Conservation (phyloP, 257 asterid species). For the Henckelia pumila region DNA sequence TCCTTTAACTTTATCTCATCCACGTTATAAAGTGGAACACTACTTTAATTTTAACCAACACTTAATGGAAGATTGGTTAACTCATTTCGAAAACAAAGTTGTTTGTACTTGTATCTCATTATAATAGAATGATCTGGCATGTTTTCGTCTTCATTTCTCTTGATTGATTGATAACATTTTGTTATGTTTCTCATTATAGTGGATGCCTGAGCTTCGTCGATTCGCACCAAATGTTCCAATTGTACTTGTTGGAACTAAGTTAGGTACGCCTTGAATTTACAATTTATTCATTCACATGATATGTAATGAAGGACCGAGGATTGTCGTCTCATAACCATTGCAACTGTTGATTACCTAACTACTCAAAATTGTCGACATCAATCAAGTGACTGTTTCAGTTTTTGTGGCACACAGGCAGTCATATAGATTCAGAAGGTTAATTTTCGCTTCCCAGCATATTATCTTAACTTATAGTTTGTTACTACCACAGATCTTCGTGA, state of each 20-base stretch:
- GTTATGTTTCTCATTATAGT: slow-evolving; percentile 50
- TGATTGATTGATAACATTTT: background rate
- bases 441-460: background rate
- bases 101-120: too few relatives aligned
- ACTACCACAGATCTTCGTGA: slow-evolving; percentile 69
- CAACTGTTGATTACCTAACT: background rate
- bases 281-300: too few relatives aligned
- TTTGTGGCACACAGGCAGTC: too few relatives aligned
- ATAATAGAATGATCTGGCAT: background rate
- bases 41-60: slow-evolving; percentile 19
- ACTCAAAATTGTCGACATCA: background rate
- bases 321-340: background rate
- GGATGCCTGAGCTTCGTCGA: slow-evolving; percentile 99
- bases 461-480: slow-evolving; percentile 1
- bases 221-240: slow-evolving; percentile 94
- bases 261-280: slow-evolving; percentile 46
- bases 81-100: background rate
- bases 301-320: background rate
- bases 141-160: background rate
- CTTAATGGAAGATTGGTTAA: background rate
- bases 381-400: background rate
- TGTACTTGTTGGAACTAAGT: slow-evolving; percentile 90
- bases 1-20: background rate
- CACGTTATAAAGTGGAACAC: background rate
- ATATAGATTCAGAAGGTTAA: too few relatives aligned